Conservation (phyloP, 495 filamentous ascomycete species). For the Penicillium canescens region DNA sequence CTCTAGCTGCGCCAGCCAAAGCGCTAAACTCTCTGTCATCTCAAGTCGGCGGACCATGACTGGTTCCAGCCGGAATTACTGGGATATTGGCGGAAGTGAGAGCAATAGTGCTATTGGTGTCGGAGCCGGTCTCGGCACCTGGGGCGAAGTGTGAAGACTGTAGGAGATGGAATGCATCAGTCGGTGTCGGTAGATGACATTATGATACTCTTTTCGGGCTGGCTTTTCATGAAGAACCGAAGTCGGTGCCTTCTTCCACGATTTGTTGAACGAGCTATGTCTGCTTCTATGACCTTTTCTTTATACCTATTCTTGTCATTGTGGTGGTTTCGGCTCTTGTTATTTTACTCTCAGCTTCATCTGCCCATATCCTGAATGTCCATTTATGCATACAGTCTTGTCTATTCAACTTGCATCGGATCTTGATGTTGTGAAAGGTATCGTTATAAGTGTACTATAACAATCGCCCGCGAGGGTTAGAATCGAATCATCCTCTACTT, state of each 20-base stretch:
- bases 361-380: constrained; percentile 6
- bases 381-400: constrained; percentile 1
- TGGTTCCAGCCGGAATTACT: constrained; percentile 74
- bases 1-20: constrained; percentile 78
- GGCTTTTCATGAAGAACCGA: not conserved
- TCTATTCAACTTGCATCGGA: not conserved
- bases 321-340: not conserved
- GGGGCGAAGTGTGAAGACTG: constrained; percentile 64
- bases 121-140: constrained; percentile 65
- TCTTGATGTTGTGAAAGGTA: too few species aligned
- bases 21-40: constrained; percentile 62
- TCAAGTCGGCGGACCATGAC: constrained; percentile 53
- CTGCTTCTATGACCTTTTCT: not conserved
- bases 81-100: constrained; percentile 82
- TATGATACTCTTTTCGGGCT: not conserved
- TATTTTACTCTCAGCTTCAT: constrained; percentile 3
- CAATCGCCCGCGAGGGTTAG: too few species aligned
- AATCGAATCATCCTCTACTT: too few species aligned
- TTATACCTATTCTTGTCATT: not conserved
- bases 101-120: constrained; percentile 67
- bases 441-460: too few species aligned
- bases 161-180: not conserved
- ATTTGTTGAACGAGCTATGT: constrained; percentile 1
- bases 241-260: not conserved
- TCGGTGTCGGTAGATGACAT: not conserved